phyloP scores from a whole-genome alignment of 1,284 basidiomycete genomes.

The Ceratorhiza oryzae-sativae region DNA sequence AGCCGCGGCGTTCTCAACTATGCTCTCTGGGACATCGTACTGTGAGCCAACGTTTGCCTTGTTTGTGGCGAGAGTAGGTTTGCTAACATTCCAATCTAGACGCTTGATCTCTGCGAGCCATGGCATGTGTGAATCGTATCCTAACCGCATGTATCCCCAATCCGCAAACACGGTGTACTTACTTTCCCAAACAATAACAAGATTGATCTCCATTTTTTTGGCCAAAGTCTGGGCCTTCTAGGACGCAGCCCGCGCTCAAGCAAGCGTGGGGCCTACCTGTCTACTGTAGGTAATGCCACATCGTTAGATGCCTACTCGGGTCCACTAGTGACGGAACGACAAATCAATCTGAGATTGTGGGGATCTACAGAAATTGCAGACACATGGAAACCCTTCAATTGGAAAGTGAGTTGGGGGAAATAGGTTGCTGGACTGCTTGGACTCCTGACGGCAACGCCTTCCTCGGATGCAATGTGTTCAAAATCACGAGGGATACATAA shows the following conservation, averaged over 20 bases:
- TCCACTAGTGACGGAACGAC: no score
- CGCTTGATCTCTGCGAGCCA: background rate
- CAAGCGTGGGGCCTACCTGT: no score
- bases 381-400: background rate
- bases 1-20: conserved; percentile 82
- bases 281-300: no score
- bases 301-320: background rate
- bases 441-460: conserved; percentile 6
- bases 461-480: conserved; percentile 58
- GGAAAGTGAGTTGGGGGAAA: conserved; percentile 17
- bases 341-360: background rate
- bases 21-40: conserved; percentile 90
- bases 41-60: conserved; percentile 58
- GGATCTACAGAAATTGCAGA: background rate
- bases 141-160: background rate
- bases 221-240: no score
- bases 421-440: conserved; percentile 18
- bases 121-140: background rate
- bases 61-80: background rate
- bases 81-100: background rate
- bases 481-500: conserved; percentile 61
- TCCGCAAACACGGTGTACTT: background rate
- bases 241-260: no score
- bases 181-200: no score
- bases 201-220: no score